A percentile compares a stretch with the other conserved stretches of the same genome.
These are phyloP conservation scores for Eucalyptus curtisii DNA, from an alignment of 345 rosid species.

Conservation along the genomic window DNA sequence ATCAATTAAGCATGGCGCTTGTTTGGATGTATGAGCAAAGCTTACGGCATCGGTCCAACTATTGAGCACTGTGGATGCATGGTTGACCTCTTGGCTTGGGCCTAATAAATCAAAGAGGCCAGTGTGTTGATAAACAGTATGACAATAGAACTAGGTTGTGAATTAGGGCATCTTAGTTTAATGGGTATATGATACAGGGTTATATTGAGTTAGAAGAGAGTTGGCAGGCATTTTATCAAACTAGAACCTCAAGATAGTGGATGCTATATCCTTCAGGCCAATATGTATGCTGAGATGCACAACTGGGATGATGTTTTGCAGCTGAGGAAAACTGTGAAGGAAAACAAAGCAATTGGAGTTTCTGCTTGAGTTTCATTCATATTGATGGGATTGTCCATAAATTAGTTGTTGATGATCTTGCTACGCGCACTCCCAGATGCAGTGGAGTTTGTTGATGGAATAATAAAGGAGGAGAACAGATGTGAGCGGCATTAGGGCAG, in stretches of 20 bases:
- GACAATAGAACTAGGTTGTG: slow-evolving; percentile 13
- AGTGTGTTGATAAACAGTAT: slow-evolving; percentile 1
- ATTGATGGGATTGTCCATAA: background rate
- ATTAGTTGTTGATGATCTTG: background rate
- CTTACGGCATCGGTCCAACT: slow-evolving; percentile 1
- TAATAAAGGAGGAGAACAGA: slow-evolving; percentile 9
- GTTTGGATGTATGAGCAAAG: slow-evolving; percentile 15
- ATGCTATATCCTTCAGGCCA: background rate
- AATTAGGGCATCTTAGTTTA: slow-evolving; percentile 9
- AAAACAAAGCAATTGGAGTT: background rate
- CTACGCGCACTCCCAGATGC: background rate
- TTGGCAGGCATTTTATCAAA: slow-evolving; percentile 8
- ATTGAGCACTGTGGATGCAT: slow-evolving; percentile 24
- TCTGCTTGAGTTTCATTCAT: slow-evolving; percentile 16
- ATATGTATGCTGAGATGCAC: background rate
- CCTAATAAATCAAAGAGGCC: slow-evolving; percentile 6
- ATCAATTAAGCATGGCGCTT: slow-evolving; percentile 11
- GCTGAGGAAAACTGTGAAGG: slow-evolving; percentile 6
- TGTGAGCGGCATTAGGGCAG: slow-evolving; percentile 60
- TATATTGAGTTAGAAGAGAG: background rate
- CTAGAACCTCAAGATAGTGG: background rate
- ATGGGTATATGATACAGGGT: slow-evolving; percentile 7
- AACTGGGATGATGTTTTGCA: slow-evolving; percentile 11
- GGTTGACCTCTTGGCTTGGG: slow-evolving; percentile 22
- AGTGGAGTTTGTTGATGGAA: background rate